These are phyloP conservation scores for Naumovozyma baii DNA, from an alignment of 805 yeast genomes.

Conservation along the genomic window DNA sequence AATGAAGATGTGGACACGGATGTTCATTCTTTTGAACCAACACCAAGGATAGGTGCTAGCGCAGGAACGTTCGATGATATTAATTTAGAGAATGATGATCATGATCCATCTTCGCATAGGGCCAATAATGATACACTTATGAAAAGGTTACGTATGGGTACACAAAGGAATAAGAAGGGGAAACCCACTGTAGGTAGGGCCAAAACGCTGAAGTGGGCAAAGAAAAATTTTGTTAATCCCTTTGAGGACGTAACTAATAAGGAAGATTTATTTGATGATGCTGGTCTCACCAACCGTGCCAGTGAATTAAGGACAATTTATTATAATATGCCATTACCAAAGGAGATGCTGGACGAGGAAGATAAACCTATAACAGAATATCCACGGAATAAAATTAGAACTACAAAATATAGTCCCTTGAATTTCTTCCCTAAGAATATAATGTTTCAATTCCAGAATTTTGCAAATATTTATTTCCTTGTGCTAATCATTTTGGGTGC, in stretches of 20 bases:
- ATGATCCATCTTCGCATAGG: conserved; percentile 1
- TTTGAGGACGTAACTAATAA: conserved; percentile 22
- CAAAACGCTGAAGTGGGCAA: conserved; percentile 48
- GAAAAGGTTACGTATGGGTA: conserved; percentile 85
- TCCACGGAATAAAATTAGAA: conserved; percentile 85
- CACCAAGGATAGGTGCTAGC: conserved; percentile 18
- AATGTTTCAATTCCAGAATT: conserved; percentile 67
- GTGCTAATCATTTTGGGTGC: conserved; percentile 70
- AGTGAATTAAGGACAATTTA: conserved; percentile 42
- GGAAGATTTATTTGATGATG: conserved; percentile 26
- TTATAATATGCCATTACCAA: conserved; percentile 54
- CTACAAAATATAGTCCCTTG: conserved; percentile 90
- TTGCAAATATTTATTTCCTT: conserved; percentile 85
- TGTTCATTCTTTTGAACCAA: conserved; percentile 21
- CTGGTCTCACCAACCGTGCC: conserved; percentile 32
- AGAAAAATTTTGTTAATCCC: conserved; percentile 29
- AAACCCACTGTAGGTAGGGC: conserved; percentile 51
- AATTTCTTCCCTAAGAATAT: conserved; percentile 82
- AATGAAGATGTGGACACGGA: conserved; percentile 14
- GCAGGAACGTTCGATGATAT: conserved; percentile 21
- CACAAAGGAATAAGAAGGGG: conserved; percentile 68
- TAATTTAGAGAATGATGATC: conserved; percentile 12
- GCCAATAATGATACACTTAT: conserved; percentile 28
- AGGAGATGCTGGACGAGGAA: conserved; percentile 45
- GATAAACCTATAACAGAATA: conserved; percentile 53